phyloP scores from a whole-genome alignment of 2,329 filamentous ascomycete species.

The Aschersonia sp. region DNA sequence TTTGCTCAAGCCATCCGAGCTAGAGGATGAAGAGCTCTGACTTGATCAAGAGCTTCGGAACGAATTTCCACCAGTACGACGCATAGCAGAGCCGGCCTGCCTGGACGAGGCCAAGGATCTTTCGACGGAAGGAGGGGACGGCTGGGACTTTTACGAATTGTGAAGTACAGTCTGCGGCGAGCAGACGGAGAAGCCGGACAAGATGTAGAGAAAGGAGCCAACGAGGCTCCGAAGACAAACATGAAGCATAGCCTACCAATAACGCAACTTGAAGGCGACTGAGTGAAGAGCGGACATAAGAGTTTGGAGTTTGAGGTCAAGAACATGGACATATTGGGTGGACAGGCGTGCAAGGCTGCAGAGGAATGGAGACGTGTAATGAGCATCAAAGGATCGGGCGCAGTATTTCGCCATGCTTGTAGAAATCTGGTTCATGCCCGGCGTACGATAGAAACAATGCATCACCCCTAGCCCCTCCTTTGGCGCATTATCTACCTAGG shows the following conservation, averaged over 20 bases:
- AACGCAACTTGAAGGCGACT: too few species aligned
- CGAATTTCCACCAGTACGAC: slow-evolving; percentile 36
- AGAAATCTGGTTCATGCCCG: not conserved
- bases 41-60: slow-evolving; percentile 53
- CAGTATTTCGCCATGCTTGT: not conserved
- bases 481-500: too few species aligned
- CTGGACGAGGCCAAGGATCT: slow-evolving; percentile 12
- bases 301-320: not conserved
- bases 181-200: too few species aligned
- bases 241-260: too few species aligned
- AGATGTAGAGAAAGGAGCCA: too few species aligned
- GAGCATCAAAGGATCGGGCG: not conserved
- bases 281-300: not conserved
- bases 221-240: too few species aligned
- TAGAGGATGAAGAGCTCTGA: slow-evolving; percentile 87
- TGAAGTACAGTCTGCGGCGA: slow-evolving; percentile 13
- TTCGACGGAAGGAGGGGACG: slow-evolving; percentile 27
- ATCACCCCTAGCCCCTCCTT: not conserved
- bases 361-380: not conserved
- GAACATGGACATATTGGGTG: not conserved
- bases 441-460: slow-evolving; percentile 1
- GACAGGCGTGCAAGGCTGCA: not conserved
- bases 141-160: slow-evolving; percentile 53
- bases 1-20: slow-evolving; percentile 90
- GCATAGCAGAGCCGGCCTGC: slow-evolving; percentile 5